phyloP scores from a whole-genome alignment of 2,329 filamentous ascomycete genomes.

The Talaromyces sp. region DNA sequence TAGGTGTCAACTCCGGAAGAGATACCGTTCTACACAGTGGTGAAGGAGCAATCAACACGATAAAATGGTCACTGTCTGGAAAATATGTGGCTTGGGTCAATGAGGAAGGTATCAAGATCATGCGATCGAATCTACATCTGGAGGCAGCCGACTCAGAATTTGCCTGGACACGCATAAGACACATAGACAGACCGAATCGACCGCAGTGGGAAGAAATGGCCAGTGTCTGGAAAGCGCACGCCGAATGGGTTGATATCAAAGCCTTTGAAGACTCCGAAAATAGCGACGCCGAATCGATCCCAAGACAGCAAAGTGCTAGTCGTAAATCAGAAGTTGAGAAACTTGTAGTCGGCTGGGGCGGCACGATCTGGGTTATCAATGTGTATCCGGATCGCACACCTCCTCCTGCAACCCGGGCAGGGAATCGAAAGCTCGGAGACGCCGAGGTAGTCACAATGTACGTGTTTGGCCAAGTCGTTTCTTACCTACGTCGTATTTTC shows the following conservation, averaged over 20 bases:
- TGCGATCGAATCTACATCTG: constrained; percentile 80
- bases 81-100: constrained; percentile 95
- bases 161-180: constrained; percentile 91
- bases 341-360: constrained; percentile 89
- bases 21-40: constrained; percentile 86
- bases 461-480: constrained; percentile 36
- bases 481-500: background rate
- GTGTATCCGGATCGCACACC: constrained; percentile 66
- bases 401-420: constrained; percentile 11
- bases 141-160: constrained; percentile 71
- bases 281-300: constrained; percentile 21
- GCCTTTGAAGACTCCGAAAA: constrained; percentile 69
- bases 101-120: constrained; percentile 95
- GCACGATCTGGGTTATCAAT: constrained; percentile 92
- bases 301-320: constrained; percentile 35
- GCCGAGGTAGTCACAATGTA: constrained; percentile 91
- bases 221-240: constrained; percentile 84
- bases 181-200: constrained; percentile 81
- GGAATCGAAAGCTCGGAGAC: constrained; percentile 65
- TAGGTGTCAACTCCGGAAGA: constrained; percentile 71
- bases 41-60: constrained; percentile 82
- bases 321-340: constrained; percentile 57
- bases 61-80: constrained; percentile 91
- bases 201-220: constrained; percentile 95
- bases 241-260: constrained; percentile 88